Evolutionary conservation across 1,284 basidiomycete genomes (phyloP), one percentile per base, ranked within the genome.

Genomic region (Inonotus obliquus): DNA sequence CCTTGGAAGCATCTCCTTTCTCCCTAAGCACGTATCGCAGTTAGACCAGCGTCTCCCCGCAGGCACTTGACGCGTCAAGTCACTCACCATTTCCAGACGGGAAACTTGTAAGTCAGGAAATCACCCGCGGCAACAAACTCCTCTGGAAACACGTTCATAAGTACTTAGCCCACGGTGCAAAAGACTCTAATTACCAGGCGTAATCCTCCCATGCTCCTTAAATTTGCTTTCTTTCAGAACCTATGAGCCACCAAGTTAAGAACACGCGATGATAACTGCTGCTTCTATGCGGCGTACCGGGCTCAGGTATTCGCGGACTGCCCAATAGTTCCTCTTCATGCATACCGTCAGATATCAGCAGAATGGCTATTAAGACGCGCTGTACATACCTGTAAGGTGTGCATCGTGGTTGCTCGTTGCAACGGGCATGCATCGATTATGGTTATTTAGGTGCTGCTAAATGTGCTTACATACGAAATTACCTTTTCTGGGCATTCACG

Each of bases 181-280:
- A 52, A 47, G 57, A 41, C 25, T 21, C 13, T n/a, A 73, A 86
- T 56, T 65, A 96, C 94, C 95, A 65, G 95, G 96, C 17, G 92
- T 98, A 71, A 97, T 96, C 60, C 96, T 82, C 11, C 96, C 96
- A 72, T 98, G 94, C 75, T 99, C 96, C 75, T 97, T 98, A 82
- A 99, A 99, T 75, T 98, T 98, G 78, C 92, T 95, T 78, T 99
- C 96, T 71, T 91, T 91, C 68, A 99, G 83, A 35, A 98, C 96
- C 94, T 95, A 70, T 29, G 64, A 65, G 63, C 64, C 64, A 39
- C 52, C 62, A 21, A 60, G 54, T 65, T 62, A 68, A 62, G 63
- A 41, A 48, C 62, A 44, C 74, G 71, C 65, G 69, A 71, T 69
- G 70, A 47, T 62, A 54, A 66, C 65, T 39, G 67, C 67, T 21